These are phyloP conservation scores for Hericium rajendrae DNA, from an alignment of 768 basidiomycete species.

Conservation along the genomic window DNA sequence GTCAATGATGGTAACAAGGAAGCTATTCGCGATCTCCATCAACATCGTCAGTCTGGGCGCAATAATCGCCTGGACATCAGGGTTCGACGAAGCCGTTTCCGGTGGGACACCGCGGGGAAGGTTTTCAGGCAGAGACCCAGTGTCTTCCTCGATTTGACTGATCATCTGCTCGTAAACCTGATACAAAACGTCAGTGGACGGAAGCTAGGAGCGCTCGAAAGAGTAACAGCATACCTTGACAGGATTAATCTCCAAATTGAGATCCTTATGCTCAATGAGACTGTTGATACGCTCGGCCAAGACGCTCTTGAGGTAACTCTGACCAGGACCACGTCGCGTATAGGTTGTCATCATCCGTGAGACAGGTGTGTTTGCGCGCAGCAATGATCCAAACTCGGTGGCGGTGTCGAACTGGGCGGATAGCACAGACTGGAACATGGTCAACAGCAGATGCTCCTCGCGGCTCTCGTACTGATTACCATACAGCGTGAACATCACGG, in stretches of 20 bases:
- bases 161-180: slow-evolving; percentile 99
- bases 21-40: slow-evolving; percentile 99
- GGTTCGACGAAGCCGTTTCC: slow-evolving; percentile 88
- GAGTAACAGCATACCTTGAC: slow-evolving; percentile 60
- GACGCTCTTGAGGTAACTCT: slow-evolving; percentile 96
- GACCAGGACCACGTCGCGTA: slow-evolving; percentile 95
- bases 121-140: slow-evolving; percentile 82
- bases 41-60: slow-evolving; percentile 95
- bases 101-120: slow-evolving; percentile 90
- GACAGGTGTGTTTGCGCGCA: slow-evolving; percentile 97
- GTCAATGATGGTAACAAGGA: slow-evolving; percentile 95
- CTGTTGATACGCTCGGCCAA: slow-evolving; percentile 97
- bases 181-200: not conserved
- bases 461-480: slow-evolving; percentile 98
- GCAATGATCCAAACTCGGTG: slow-evolving; percentile 96
- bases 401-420: slow-evolving; percentile 99
- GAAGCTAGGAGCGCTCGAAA: not conserved
- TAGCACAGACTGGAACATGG: slow-evolving; percentile 98
- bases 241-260: slow-evolving; percentile 98
- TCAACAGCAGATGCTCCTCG: slow-evolving; percentile 95
- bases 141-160: slow-evolving; percentile 96
- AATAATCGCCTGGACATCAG: slow-evolving; percentile 96
- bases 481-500: slow-evolving; percentile 99
- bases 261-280: slow-evolving; percentile 97
- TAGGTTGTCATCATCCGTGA: slow-evolving; percentile 99